Conservation (phyloP, 331 rosid species). For the Malus hybrid region DNA sequence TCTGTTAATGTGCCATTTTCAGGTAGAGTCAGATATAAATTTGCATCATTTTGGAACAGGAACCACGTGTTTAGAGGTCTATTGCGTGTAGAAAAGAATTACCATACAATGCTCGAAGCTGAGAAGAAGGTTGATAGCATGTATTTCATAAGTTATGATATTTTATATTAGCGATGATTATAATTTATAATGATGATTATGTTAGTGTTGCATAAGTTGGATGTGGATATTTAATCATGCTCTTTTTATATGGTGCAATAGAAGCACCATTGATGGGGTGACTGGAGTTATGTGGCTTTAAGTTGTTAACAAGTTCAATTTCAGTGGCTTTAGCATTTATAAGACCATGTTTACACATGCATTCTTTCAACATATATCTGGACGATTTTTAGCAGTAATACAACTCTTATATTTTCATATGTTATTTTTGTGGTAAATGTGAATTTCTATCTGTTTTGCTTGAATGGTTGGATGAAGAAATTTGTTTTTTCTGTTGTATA, state of each 20-base stretch:
- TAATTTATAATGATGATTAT: not conserved
- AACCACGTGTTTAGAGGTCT: constrained; percentile 80
- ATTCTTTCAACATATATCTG: not conserved
- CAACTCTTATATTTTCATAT: not conserved
- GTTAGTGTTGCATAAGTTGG: not conserved
- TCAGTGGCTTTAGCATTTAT: not conserved
- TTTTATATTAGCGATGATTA: not conserved
- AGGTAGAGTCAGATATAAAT: constrained; percentile 95
- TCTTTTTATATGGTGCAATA: not conserved
- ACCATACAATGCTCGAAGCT: constrained; percentile 73
- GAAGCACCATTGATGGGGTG: not conserved
- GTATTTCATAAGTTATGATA: not conserved
- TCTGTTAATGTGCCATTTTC: constrained; percentile 36
- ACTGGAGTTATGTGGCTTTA: not conserved
- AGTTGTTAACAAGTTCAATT: not conserved
- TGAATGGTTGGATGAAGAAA: not conserved
- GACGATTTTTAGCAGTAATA: not conserved
- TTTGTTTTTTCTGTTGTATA: constrained; percentile 24
- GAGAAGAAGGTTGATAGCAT: constrained; percentile 72
- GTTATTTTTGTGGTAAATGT: not conserved
- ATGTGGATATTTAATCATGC: not conserved
- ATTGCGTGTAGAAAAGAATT: constrained; percentile 62
- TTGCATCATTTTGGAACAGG: constrained; percentile 99
- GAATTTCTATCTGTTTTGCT: not conserved
- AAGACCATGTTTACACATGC: not conserved